These are phyloP conservation scores for Immersiporthe knoxdaviesiana DNA, from an alignment of 2,329 filamentous ascomycete genomes.

Conservation along the genomic window DNA sequence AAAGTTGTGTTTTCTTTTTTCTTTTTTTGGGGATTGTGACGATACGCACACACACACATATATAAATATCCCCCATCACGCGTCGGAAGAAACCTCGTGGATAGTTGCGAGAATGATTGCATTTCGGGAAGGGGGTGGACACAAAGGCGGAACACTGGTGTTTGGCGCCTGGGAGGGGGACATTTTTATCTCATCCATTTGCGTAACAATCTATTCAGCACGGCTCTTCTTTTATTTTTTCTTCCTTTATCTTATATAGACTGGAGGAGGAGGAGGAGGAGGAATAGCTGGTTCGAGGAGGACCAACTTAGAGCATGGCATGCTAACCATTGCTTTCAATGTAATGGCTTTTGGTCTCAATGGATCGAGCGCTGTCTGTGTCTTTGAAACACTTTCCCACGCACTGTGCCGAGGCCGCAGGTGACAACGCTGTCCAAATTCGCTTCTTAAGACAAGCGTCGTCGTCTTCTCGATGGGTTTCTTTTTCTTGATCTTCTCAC, in stretches of 20 bases:
- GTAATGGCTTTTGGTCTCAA: background rate
- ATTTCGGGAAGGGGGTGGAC: conserved; percentile 20
- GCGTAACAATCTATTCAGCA: background rate
- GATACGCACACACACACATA: conserved; percentile 17
- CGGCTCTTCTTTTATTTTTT: background rate
- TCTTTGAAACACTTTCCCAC: background rate
- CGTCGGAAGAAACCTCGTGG: conserved; percentile 20
- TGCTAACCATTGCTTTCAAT: background rate
- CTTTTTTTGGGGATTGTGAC: conserved; percentile 1
- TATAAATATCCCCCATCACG: conserved; percentile 20
- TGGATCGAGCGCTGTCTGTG: background rate
- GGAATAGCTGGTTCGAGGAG: background rate
- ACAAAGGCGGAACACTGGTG: conserved; percentile 20
- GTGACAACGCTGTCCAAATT: background rate
- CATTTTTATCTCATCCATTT: conserved; percentile 5
- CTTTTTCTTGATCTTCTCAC: background rate
- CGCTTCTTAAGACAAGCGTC: no score
- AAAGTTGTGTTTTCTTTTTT: background rate
- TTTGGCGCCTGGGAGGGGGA: conserved; percentile 26
- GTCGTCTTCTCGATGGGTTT: no score
- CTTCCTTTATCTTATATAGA: background rate
- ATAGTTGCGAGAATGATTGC: conserved; percentile 23
- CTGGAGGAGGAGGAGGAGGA: background rate
- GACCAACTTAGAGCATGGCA: background rate
- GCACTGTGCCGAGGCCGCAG: background rate